Evolutionary conservation across 2,329 filamentous ascomycete species (phyloP).

Genomic region (Pseudogymnoascus verrucosus): DNA sequence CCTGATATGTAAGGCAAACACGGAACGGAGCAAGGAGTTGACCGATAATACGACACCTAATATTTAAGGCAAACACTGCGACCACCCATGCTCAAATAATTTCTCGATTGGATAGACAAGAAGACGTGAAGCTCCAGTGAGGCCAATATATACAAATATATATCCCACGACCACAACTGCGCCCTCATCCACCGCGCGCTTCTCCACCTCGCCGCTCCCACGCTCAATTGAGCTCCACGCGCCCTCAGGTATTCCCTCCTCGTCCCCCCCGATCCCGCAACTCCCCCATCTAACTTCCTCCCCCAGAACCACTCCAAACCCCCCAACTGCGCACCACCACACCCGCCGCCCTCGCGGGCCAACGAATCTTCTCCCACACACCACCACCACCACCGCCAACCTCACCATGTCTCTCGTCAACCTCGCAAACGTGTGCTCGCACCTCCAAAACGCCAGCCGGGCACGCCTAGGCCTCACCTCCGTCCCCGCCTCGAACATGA

Average conservation of each 20-base stretch:
- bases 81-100: neutral
- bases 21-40: no score
- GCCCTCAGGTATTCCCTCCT: neutral
- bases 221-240: neutral
- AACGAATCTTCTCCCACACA: neutral
- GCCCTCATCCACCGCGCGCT: neutral
- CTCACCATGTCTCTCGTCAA: slow-evolving; percentile 60
- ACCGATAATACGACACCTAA: neutral
- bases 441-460: slow-evolving; percentile 65
- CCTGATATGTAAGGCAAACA: no score
- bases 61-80: neutral
- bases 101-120: neutral
- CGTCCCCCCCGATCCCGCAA: neutral
- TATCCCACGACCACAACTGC: neutral
- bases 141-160: neutral
- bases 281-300: neutral
- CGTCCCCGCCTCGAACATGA: slow-evolving; percentile 58
- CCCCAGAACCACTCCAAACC: neutral
- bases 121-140: neutral
- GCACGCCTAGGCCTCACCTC: slow-evolving; percentile 62
- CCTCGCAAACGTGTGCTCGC: slow-evolving; percentile 62
- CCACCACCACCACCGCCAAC: neutral
- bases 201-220: neutral
- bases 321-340: neutral
- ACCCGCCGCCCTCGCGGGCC: neutral